Evolutionary conservation across 768 basidiomycete species (phyloP), one percentile per base, ranked within the genome.

Genomic region (Dendrothele bispora): DNA sequence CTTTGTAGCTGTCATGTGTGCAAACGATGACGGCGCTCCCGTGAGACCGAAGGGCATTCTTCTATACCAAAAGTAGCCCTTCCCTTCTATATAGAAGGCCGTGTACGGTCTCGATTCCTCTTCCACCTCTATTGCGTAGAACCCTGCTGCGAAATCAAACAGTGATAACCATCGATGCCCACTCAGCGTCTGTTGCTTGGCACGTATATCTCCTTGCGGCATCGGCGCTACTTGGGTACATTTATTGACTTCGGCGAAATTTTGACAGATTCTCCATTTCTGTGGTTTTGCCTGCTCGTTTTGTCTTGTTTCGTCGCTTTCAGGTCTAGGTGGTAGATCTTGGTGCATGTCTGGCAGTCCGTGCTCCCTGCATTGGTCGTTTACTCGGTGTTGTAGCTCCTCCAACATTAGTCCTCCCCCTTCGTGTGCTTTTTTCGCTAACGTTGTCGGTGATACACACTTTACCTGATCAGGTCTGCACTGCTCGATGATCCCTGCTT

Each of bases 371-470:
- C 69, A 72, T 38, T 69, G 42, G 18, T 70, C 59, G 44, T 74
- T 72, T 3, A 70, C 57, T 0, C 27, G 12, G 27, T 64, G 60
- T 30, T 63, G 54, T 0, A 75, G 61, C 28, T 73, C 69, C 2
- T 69, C 66, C 1, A 66, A 25, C 0, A 61, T 55, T 1, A 73
- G 41, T 0, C 71, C 67, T 0, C 49, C 56, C 0, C 55, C 54
- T 5, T 65, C 57, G 20, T 69, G 66, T 5, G 55, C 66, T 42
- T 77, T 75, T 46, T 65, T 56, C 0, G 68, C 70, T 0, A 78
- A 53, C 0, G 60, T 69, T 0, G 64, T 72, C 0, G 60, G 60
- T 0, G 61, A 54, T 1, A 70, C 58, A 22, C 64, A 67, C 46
- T 72, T 70, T 12, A 75, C 68, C 1, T 68, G 56, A 5, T 52